A percentile compares a stretch with the other conserved stretches of the same genome.
Conservation (phyloP, 2,329 filamentous ascomycete species). For the Gyromitra esculenta region DNA sequence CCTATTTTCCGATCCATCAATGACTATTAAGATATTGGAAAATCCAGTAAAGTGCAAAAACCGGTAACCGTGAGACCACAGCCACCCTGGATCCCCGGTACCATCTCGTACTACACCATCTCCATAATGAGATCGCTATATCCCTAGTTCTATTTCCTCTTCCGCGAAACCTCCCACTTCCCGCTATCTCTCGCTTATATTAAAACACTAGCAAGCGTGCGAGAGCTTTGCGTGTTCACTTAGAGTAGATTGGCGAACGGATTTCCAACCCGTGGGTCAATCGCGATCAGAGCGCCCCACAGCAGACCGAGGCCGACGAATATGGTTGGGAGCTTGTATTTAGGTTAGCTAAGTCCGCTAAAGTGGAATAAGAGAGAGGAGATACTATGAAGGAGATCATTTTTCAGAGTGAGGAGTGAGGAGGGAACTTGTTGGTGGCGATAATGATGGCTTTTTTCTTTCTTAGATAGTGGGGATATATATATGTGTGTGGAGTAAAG, state of each 20-base stretch:
- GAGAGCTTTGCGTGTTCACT: background rate
- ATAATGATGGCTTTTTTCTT: background rate
- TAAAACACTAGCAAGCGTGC: background rate
- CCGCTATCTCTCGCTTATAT: background rate
- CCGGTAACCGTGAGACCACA: no score
- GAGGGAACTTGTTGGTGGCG: background rate
- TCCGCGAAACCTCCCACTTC: no score
- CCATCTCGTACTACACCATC: no score
- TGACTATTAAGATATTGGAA: no score
- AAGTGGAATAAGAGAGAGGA: background rate
- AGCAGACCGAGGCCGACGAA: constrained; percentile 1
- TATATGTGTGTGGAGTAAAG: background rate
- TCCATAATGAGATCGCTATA: no score
- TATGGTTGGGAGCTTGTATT: background rate
- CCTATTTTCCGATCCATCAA: no score
- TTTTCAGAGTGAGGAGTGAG: background rate
- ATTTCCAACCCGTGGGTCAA: constrained; percentile 1
- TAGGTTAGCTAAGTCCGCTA: background rate
- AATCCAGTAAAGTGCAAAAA: no score
- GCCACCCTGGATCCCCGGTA: no score
- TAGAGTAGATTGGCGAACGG: background rate
- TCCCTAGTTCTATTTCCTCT: no score
- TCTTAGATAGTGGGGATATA: background rate
- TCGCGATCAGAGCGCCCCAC: background rate
- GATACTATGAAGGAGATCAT: background rate